Conservation (phyloP, 2,329 filamentous ascomycete genomes). For the Verticillium dahliae region DNA sequence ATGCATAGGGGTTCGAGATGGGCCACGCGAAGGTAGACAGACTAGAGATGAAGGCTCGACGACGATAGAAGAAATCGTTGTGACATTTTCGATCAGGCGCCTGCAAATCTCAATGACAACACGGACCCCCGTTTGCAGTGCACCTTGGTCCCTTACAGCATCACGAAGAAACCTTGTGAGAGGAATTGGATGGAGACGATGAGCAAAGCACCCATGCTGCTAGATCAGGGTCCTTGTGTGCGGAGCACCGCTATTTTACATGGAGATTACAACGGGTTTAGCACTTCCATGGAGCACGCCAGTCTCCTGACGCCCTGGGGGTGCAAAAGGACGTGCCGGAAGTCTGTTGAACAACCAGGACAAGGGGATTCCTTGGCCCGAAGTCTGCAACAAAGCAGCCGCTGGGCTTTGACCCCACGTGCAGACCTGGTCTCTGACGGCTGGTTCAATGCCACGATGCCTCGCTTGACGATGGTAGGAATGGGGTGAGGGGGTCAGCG, state of each 20-base stretch:
- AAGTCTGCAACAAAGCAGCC: neutral
- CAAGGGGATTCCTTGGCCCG: neutral
- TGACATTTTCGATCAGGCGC: no score
- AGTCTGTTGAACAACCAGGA: neutral
- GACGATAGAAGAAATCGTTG: no score
- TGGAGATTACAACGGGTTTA: neutral
- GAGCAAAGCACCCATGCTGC: neutral
- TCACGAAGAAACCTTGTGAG: neutral
- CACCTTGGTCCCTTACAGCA: no score
- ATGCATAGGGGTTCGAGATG: no score
- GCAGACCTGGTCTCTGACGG: neutral
- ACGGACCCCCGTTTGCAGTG: no score
- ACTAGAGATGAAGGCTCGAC: no score
- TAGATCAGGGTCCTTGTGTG: neutral
- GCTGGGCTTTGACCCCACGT: neutral
- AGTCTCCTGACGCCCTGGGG: neutral
- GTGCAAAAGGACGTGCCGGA: neutral
- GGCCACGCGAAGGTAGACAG: no score
- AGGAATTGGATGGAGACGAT: neutral
- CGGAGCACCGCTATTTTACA: neutral
- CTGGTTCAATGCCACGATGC: neutral
- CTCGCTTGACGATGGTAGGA: neutral
- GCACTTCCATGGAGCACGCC: neutral
- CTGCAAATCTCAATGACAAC: no score
- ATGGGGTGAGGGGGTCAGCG: neutral